Conservation (phyloP, 2,329 filamentous ascomycete genomes). For the Fusarium nisikadoi region DNA sequence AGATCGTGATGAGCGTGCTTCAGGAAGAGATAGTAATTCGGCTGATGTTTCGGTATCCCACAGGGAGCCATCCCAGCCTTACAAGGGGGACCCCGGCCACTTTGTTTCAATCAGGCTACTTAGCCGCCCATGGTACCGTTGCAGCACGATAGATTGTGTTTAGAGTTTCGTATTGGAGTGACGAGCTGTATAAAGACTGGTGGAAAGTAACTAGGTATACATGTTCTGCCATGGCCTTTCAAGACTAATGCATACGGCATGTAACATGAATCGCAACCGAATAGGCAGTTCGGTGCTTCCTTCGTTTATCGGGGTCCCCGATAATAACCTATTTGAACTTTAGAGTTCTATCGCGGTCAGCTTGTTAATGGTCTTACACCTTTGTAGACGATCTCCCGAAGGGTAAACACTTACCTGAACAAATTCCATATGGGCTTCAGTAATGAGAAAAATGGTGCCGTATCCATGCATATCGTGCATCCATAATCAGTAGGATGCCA, state of each 20-base stretch:
- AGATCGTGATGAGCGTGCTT: not conserved
- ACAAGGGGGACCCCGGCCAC: not conserved
- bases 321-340: not conserved
- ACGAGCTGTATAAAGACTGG: conserved; percentile 14
- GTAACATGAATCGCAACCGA: conserved; percentile 2
- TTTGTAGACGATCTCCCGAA: conserved; percentile 1
- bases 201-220: conserved; percentile 12
- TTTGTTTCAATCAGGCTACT: conserved; percentile 13
- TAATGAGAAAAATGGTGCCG: not conserved
- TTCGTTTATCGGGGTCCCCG: conserved; percentile 9
- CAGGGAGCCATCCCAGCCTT: not conserved
- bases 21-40: not conserved
- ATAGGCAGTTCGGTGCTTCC: conserved; percentile 13
- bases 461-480: not conserved
- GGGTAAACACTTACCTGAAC: not conserved
- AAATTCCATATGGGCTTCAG: not conserved
- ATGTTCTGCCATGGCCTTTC: not conserved
- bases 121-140: not conserved
- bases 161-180: conserved; percentile 11
- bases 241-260: not conserved
- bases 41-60: conserved; percentile 6
- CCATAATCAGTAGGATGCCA: not conserved
- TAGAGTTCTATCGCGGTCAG: not conserved
- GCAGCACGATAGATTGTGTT: not conserved
- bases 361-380: not conserved